These are phyloP conservation scores for Citrus medica DNA, from an alignment of 345 rosid species.

Conservation along the genomic window DNA sequence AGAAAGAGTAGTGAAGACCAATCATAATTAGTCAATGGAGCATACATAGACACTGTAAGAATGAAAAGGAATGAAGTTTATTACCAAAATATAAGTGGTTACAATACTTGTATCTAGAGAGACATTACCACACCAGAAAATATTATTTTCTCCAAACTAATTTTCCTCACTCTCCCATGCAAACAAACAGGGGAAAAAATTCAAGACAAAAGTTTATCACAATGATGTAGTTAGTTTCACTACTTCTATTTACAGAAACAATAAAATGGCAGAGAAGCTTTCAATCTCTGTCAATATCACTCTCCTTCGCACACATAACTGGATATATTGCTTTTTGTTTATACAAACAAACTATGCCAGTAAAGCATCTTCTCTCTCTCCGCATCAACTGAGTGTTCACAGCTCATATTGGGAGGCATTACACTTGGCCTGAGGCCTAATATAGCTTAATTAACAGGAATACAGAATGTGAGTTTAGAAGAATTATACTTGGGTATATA, in stretches of 20 bases:
- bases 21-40: neutral
- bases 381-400: neutral
- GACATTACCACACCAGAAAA: neutral
- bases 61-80: neutral
- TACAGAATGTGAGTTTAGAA: neutral
- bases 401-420: neutral
- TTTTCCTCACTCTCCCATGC: neutral
- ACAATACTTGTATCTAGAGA: neutral
- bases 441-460: neutral
- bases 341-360: no score
- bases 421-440: neutral
- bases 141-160: neutral
- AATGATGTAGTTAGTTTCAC: neutral
- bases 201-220: neutral
- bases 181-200: neutral
- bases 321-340: neutral
- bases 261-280: neutral
- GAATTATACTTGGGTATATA: neutral
- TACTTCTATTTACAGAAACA: neutral
- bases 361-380: neutral
- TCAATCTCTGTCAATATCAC: neutral
- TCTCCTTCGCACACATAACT: neutral
- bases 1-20: neutral
- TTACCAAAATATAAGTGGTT: neutral
- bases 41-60: neutral